Conservation (phyloP, 2,329 filamentous ascomycete genomes). For the Penicillium fuscoglaucum region DNA sequence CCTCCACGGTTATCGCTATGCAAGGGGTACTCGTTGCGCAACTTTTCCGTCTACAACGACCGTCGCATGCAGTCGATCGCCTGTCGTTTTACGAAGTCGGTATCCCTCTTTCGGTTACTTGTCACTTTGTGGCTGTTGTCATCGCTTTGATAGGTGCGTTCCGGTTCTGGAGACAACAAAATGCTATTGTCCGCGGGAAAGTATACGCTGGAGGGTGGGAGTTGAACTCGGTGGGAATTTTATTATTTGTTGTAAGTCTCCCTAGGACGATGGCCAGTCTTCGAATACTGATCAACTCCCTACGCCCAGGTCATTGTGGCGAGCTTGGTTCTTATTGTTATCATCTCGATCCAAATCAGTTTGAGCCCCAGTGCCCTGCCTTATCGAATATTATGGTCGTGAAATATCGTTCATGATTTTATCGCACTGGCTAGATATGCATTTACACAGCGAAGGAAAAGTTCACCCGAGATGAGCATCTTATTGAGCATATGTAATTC, state of each 20-base stretch:
- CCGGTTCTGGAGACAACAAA: slow-evolving; percentile 63
- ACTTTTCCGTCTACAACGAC: slow-evolving; percentile 60
- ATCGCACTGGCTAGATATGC: too few relatives aligned
- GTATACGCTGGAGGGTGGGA: slow-evolving; percentile 62
- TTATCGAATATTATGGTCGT: neutral
- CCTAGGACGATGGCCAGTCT: neutral
- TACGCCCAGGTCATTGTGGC: slow-evolving; percentile 17
- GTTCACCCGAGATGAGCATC: neutral
- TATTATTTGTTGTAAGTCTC: slow-evolving; percentile 29
- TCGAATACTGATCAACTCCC: neutral
- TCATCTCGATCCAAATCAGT: slow-evolving; percentile 22
- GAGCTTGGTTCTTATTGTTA: slow-evolving; percentile 21
- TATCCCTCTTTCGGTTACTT: slow-evolving; percentile 55
- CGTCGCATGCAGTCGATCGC: slow-evolving; percentile 20
- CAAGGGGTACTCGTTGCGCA: slow-evolving; percentile 66
- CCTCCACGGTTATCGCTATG: slow-evolving; percentile 67
- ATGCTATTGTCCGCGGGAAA: slow-evolving; percentile 59
- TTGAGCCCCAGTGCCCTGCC: neutral
- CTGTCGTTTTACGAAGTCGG: slow-evolving; percentile 64
- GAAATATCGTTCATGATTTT: neutral
- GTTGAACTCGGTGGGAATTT: slow-evolving; percentile 50
- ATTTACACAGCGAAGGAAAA: neutral
- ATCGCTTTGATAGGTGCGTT: slow-evolving; percentile 56
- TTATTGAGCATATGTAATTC: neutral
- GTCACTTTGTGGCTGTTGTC: slow-evolving; percentile 53